A percentile compares a stretch with the other conserved stretches of the same genome.
Evolutionary conservation across 306 rosid genomes (phyloP).

Genomic region (Ceratonia siliqua): DNA sequence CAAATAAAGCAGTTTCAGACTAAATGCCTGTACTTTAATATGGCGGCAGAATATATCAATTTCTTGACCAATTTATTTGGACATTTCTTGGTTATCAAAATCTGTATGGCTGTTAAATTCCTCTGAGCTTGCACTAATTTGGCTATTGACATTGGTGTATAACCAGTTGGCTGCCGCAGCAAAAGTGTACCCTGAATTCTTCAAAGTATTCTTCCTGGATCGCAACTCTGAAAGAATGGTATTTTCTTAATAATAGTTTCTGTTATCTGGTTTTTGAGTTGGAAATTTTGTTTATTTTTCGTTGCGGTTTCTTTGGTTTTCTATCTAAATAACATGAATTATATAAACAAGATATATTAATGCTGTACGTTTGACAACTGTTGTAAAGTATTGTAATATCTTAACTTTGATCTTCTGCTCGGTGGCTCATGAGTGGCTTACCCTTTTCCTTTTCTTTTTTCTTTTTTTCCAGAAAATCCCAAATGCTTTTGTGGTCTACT

Average conservation of each 20-base stretch:
- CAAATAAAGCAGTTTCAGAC: no score
- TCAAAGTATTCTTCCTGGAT: slow-evolving; percentile 31
- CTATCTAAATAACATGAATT: no score
- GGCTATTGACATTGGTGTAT: not conserved
- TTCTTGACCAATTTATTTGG: slow-evolving; percentile 1
- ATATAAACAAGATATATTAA: no score
- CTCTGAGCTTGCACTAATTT: not conserved
- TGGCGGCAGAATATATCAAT: no score
- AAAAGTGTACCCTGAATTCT: slow-evolving; percentile 31
- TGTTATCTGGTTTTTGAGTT: not conserved
- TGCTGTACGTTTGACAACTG: no score
- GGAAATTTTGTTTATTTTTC: not conserved
- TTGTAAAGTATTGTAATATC: not conserved
- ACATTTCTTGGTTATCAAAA: not conserved
- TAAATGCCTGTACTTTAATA: no score
- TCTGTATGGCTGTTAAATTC: not conserved
- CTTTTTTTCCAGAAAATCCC: slow-evolving; percentile 35
- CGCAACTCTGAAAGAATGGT: slow-evolving; percentile 32
- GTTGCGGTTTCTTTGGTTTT: not conserved
- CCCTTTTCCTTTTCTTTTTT: not conserved
- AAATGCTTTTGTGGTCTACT: slow-evolving; percentile 2
- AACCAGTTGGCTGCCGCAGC: not conserved
- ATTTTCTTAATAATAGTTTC: slow-evolving; percentile 1
- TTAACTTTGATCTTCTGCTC: not conserved
- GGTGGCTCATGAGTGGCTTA: not conserved